A percentile compares a stretch with the other conserved stretches of the same genome.
Evolutionary conservation across 768 basidiomycete species (phyloP).

Genomic region (Boletus rubroflammeus): DNA sequence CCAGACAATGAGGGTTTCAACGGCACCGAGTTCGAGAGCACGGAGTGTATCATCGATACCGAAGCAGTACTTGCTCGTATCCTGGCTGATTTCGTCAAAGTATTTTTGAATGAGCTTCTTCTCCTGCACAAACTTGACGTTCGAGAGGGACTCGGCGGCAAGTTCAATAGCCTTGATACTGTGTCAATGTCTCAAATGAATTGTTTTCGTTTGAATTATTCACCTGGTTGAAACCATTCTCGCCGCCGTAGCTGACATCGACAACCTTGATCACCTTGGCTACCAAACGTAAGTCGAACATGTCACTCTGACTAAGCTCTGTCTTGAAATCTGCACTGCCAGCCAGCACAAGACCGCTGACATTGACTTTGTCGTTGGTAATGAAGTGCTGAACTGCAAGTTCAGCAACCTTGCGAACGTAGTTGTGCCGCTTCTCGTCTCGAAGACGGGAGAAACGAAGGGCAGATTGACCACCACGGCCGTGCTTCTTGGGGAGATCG

Average conservation of each 20-base stretch:
- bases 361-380: slow-evolving; percentile 97
- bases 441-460: slow-evolving; percentile 99
- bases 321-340: slow-evolving; percentile 99
- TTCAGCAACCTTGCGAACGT: slow-evolving; percentile 98
- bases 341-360: slow-evolving; percentile 91
- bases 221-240: slow-evolving; percentile 99
- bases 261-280: slow-evolving; percentile 97
- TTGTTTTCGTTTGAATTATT: slow-evolving; percentile 3
- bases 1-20: slow-evolving; percentile 98
- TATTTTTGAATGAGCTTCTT: slow-evolving; percentile 97
- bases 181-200: not conserved
- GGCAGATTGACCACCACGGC: slow-evolving; percentile 99
- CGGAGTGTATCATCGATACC: slow-evolving; percentile 97
- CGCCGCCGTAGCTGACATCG: slow-evolving; percentile 97
- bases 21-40: slow-evolving; percentile 91
- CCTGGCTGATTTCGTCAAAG: slow-evolving; percentile 99
- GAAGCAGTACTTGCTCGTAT: slow-evolving; percentile 95
- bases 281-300: slow-evolving; percentile 86
- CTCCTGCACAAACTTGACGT: slow-evolving; percentile 99
- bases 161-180: slow-evolving; percentile 84
- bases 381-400: slow-evolving; percentile 97
- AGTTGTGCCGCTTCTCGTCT: slow-evolving; percentile 99
- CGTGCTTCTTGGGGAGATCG: slow-evolving; percentile 99
- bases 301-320: slow-evolving; percentile 91
- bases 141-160: slow-evolving; percentile 90